Evolutionary conservation across 2,329 filamentous ascomycete genomes (phyloP).

Genomic region (Aspergillus unguis): DNA sequence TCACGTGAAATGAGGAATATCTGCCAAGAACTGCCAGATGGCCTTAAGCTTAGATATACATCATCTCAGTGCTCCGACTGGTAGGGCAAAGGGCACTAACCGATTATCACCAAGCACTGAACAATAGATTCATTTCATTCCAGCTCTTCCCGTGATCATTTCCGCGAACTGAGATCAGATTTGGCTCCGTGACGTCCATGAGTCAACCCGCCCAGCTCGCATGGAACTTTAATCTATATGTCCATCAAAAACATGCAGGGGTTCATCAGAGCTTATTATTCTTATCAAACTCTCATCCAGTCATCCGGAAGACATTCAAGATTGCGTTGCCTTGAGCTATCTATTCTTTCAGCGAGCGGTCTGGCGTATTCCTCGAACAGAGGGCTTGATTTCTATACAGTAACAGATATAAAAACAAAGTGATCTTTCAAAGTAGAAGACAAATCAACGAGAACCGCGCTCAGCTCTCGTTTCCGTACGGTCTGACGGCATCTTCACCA

Average conservation of each 20-base stretch:
- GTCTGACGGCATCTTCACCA: conserved; percentile 11
- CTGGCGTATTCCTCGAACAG: background rate
- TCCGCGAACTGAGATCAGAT: too few relatives aligned
- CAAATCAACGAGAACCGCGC: conserved; percentile 21
- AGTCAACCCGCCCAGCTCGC: background rate
- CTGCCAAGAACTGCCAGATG: conserved; percentile 39
- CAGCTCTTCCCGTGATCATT: background rate
- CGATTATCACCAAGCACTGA: too few relatives aligned
- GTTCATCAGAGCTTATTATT: too few relatives aligned
- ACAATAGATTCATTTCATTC: background rate
- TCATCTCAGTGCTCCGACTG: background rate
- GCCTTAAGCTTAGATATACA: conserved; percentile 15
- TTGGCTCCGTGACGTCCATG: conserved; percentile 7
- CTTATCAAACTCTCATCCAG: too few relatives aligned
- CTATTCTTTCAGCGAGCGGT: background rate
- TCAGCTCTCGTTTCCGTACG: conserved; percentile 18
- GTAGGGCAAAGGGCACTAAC: too few relatives aligned
- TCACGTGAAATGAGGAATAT: conserved; percentile 23
- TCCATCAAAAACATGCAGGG: background rate
- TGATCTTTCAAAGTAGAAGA: conserved; percentile 19
- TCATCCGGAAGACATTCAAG: too few relatives aligned
- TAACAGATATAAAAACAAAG: conserved; percentile 25
- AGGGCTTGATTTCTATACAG: conserved; percentile 34
- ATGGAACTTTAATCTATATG: background rate
- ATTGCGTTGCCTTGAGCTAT: background rate